Evolutionary conservation across 805 yeast species (phyloP), one percentile per base, ranked within the genome.

Genomic region (Novakomyces olei): DNA sequence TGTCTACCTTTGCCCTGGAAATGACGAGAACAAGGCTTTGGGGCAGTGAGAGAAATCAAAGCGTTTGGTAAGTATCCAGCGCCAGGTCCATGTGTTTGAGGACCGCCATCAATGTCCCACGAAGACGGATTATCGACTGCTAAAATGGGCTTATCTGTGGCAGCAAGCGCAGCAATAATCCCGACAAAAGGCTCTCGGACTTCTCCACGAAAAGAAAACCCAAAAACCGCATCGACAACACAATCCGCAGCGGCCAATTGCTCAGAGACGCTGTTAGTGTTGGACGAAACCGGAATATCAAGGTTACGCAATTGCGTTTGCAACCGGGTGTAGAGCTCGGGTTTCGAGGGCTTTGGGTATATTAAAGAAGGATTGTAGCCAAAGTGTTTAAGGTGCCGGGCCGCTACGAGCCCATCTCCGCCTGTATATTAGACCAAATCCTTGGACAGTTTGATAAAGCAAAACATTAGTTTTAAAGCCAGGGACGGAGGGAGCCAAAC

Each of bases 331-430:
- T 42, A 44, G 16, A 44, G 67, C n/a, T 39, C 57, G 30, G 61
- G 67, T 40, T 60, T 61, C 28, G 68, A 61, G 33, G 58, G 61
- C 44, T 72, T 78, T 2, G 96, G 95, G 46, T 81, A 83, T 50
- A 64, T 81, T 0, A 85, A 62, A 4, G 65, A 55, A 1, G 95
- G 93, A 4, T 57, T 54, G 48, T 71, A 79, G 2, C 88, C 88
- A 60, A 88, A 69, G 8, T 81, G 54, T 41, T 68, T 67, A 39
- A 88, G 57, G 49, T 88, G 98, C 27, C 98, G 62, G 1, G 95
- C 92, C 19, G 94, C 92, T 1, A 88, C 98, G 9, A 88, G 56
- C 0, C 96, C 98, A 53, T 88, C 98, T 2, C 96, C 98, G 1
- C 93, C 70, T 41, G 29, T 14, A 5, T 19, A n/a, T n/a, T n/a